Evolutionary conservation across 2,329 filamentous ascomycete genomes (phyloP).

Genomic region (Elsinoe fawcettii): DNA sequence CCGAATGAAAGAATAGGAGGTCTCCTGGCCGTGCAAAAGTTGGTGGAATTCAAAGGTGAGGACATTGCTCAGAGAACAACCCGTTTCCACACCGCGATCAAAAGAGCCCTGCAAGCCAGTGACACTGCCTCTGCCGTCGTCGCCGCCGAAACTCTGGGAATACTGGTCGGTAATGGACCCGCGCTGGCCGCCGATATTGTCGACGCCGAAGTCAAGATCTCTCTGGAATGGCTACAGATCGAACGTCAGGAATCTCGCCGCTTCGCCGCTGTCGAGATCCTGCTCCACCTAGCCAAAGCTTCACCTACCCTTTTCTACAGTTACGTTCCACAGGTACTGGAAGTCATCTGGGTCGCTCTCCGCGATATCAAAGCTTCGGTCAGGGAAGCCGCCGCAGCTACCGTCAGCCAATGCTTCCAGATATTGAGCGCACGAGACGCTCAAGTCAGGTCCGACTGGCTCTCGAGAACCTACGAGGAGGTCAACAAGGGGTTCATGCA

Average conservation of each 20-base stretch:
- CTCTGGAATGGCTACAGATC: conserved; percentile 92
- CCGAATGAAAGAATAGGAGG: conserved; percentile 84
- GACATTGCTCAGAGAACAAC: conserved; percentile 91
- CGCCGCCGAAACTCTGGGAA: conserved; percentile 80
- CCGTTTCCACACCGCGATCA: conserved; percentile 83
- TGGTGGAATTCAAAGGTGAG: conserved; percentile 94
- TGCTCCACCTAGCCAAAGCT: conserved; percentile 83
- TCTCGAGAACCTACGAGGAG: conserved; percentile 84
- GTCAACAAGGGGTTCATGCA: conserved; percentile 70
- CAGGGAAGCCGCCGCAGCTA: conserved; percentile 81
- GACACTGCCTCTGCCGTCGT: conserved; percentile 86
- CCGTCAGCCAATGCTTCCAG: conserved; percentile 88
- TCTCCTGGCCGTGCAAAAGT: conserved; percentile 80
- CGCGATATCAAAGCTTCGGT: conserved; percentile 87
- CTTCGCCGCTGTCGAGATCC: conserved; percentile 84
- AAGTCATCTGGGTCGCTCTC: conserved; percentile 91
- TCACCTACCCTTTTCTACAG: conserved; percentile 93
- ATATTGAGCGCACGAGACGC: conserved; percentile 92
- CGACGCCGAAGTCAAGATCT: conserved; percentile 92
- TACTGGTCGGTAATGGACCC: conserved; percentile 84
- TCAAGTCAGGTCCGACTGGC: conserved; percentile 78
- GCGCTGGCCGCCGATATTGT: conserved; percentile 92
- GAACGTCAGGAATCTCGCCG: conserved; percentile 88
- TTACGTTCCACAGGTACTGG: conserved; percentile 90
- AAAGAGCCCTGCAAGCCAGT: conserved; percentile 79